phyloP scores from a whole-genome alignment of 805 yeast genomes.

The Nakazawaea populi region DNA sequence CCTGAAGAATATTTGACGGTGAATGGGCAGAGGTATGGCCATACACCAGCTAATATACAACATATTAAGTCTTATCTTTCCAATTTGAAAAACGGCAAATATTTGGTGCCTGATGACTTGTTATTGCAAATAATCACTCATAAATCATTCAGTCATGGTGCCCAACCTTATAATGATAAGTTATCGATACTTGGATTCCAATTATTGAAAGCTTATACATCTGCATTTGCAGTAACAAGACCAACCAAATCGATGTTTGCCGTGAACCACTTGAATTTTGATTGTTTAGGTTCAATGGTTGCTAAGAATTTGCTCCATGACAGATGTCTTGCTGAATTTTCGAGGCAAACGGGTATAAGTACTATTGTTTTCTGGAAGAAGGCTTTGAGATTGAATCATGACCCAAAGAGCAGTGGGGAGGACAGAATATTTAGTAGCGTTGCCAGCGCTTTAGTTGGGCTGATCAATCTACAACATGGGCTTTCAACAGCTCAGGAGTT shows the following conservation, averaged over 20 bases:
- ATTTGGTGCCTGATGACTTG: conserved; percentile 51
- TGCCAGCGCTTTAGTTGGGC: conserved; percentile 62
- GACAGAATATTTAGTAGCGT: conserved; percentile 48
- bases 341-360: conserved; percentile 41
- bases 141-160: conserved; percentile 91
- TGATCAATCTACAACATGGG: conserved; percentile 59
- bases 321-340: conserved; percentile 43
- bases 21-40: conserved; percentile 50
- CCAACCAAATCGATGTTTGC: conserved; percentile 25
- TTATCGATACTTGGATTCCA: conserved; percentile 68
- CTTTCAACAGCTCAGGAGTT: conserved; percentile 51
- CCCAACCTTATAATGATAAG: conserved; percentile 84
- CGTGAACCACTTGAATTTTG: conserved; percentile 47
- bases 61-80: conserved; percentile 42
- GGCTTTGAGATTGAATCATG: conserved; percentile 26
- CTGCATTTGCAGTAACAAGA: conserved; percentile 32
- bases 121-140: conserved; percentile 83
- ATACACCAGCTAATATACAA: conserved; percentile 39
- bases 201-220: conserved; percentile 43
- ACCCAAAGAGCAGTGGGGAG: conserved; percentile 48
- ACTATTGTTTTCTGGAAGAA: conserved; percentile 62
- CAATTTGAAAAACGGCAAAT: conserved; percentile 28
- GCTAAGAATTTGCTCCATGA: conserved; percentile 49
- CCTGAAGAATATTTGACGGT: conserved; percentile 54
- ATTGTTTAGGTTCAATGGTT: conserved; percentile 50